Conservation (phyloP, 768 basidiomycete species). For the Cubamyces lactineus region DNA sequence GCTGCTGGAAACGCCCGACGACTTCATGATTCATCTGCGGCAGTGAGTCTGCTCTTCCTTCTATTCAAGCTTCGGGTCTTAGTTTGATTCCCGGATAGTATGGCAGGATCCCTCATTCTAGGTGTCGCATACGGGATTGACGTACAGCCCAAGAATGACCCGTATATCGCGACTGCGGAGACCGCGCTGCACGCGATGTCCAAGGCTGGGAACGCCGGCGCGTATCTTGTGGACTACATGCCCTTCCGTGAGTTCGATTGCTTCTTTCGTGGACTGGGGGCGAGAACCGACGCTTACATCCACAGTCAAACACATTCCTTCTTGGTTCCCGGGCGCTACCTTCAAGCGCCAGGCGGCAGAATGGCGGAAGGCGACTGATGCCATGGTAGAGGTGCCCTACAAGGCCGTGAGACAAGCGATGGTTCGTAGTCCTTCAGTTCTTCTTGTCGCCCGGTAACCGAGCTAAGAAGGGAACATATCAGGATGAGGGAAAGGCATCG, state of each 20-base stretch:
- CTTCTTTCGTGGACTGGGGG: background rate
- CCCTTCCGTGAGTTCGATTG: constrained; percentile 32
- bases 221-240: constrained; percentile 49
- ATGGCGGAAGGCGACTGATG: constrained; percentile 24
- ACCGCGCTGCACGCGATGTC: constrained; percentile 40
- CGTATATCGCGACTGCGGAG: constrained; percentile 47
- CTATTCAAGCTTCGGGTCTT: background rate
- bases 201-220: constrained; percentile 43
- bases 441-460: background rate
- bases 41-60: constrained; percentile 37
- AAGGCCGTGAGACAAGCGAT: constrained; percentile 28
- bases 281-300: background rate
- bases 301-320: constrained; percentile 28
- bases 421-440: constrained; percentile 16
- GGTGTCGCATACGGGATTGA: constrained; percentile 52
- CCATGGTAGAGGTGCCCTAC: constrained; percentile 28
- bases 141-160: constrained; percentile 44
- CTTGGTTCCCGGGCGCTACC: constrained; percentile 34
- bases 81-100: constrained; percentile 34
- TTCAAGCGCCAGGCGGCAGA: constrained; percentile 31
- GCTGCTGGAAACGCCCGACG: constrained; percentile 41
- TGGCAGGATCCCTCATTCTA: constrained; percentile 45
- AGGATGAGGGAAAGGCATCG: constrained; percentile 24
- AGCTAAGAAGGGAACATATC: background rate
- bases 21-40: constrained; percentile 40